Evolutionary conservation across 768 basidiomycete genomes (phyloP), one percentile per base, ranked within the genome.

Genomic region (Lactifluus subvellereus): DNA sequence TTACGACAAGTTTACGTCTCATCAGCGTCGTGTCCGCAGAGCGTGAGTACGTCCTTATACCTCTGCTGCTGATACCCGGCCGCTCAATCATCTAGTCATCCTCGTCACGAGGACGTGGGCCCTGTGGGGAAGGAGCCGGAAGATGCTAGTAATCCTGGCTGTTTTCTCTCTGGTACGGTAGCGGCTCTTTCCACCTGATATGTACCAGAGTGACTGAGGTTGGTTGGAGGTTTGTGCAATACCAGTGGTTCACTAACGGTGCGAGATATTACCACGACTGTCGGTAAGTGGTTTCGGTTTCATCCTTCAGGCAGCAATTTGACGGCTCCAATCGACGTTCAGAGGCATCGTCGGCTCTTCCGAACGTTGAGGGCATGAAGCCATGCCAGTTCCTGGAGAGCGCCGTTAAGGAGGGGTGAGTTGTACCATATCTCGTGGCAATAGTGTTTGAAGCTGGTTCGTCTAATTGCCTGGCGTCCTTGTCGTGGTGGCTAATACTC

Each of bases 61-160:
- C 20, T 8, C 14, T 40, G 30, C 40, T 49, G 13, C 11, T 16
- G 22, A 30, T 35, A 13, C 8, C 4, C 6, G 0, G 1, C 11
- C 10, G 18, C 38, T 42, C 48, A 54, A 11, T 10, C 18, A n/a
- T 20, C 6, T 30, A 72, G 72, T 71, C 20, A 68, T 72, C 37
- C 61, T 72, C 14, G 71, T 66, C 18, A 65, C 65, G 32, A 62
- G 72, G 32, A 71, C 70, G n/a, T 72, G 71, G 70, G 71, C 70
- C 3, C 66, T 72, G 55, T 72, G 72, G 71, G 67, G 66, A 40
- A 70, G 58, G 30, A 67, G 60, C 54, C 65, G 62, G 2, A 11
- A 18, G 8, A 66, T 72, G 9, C 45, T 66, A 5, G 6, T 40
- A 27, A 10, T 50, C 20, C 33, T 66, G 2, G 37, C 37, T 33